phyloP scores from a whole-genome alignment of 2,329 filamentous ascomycete species.

The Zymoseptoria ardabiliae region DNA sequence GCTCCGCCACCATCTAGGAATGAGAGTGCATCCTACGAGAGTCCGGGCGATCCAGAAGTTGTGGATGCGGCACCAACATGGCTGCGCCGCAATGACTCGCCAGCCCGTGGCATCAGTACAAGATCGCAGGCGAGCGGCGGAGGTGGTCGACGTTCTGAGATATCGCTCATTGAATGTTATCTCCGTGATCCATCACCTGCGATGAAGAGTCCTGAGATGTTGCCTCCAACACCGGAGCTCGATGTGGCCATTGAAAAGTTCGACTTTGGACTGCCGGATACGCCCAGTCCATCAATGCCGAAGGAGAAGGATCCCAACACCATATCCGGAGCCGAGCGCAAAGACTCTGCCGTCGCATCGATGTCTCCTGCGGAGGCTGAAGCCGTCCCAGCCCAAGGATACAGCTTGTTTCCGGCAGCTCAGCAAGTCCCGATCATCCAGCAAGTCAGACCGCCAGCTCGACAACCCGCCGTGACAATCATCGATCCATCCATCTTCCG shows the following conservation, averaged over 20 bases:
- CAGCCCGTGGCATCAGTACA: constrained; percentile 3
- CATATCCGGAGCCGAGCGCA: constrained; percentile 9
- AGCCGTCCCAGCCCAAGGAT: constrained; percentile 7
- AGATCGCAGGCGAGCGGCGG: constrained; percentile 15
- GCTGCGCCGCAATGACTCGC: constrained; percentile 8
- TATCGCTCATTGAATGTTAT: constrained; percentile 27
- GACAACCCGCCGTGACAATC: constrained; percentile 3
- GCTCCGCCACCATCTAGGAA: constrained; percentile 4
- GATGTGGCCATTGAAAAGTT: constrained; percentile 23
- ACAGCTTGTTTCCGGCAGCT: constrained; percentile 23
- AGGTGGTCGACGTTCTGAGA: constrained; percentile 21
- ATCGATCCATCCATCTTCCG: constrained; percentile 1
- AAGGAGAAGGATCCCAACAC: not conserved
- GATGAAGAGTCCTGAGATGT: constrained; percentile 15
- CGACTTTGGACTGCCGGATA: constrained; percentile 22
- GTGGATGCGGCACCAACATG: constrained; percentile 20
- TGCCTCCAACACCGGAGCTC: constrained; percentile 14
- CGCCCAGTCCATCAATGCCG: constrained; percentile 7
- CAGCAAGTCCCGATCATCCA: constrained; percentile 16
- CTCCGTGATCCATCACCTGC: constrained; percentile 18
- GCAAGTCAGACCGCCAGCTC: constrained; percentile 15
- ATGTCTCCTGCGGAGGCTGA: constrained; percentile 7
- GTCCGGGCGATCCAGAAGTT: constrained; percentile 18
- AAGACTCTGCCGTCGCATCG: constrained; percentile 9
- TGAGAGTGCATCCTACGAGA: constrained; percentile 4